Conservation (phyloP, 305 asterid genomes). For the Fraxinus ornus region DNA sequence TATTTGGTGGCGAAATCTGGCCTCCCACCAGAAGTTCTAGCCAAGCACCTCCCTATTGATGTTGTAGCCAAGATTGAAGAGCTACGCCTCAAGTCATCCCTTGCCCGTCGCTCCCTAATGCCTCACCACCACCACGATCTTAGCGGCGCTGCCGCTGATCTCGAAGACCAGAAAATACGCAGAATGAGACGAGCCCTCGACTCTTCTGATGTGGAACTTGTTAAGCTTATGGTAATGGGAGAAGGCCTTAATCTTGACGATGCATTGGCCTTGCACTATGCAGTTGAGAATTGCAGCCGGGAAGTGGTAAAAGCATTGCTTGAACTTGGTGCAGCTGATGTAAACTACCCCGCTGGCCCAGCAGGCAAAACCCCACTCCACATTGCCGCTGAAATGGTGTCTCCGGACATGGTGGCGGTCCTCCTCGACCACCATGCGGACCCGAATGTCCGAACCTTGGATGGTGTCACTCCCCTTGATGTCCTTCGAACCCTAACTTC, state of each 20-base stretch:
- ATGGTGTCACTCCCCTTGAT: constrained; percentile 80
- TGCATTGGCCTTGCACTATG: constrained; percentile 82
- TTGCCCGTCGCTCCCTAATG: constrained; percentile 51
- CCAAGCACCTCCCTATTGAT: constrained; percentile 82
- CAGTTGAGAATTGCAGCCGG: constrained; percentile 78
- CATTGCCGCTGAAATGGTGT: constrained; percentile 88
- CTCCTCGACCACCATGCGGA: constrained; percentile 93
- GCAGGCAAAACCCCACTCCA: constrained; percentile 81
- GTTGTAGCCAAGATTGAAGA: constrained; percentile 85
- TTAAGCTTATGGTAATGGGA: constrained; percentile 97
- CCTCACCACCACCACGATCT: constrained; percentile 50
- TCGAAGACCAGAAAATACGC: constrained; percentile 84
- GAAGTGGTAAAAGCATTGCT: constrained; percentile 87
- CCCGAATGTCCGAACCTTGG: constrained; percentile 70
- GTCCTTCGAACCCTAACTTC: constrained; percentile 92
- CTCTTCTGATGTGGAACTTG: constrained; percentile 88
- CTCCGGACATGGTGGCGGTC: constrained; percentile 96
- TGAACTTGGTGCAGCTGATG: constrained; percentile 93
- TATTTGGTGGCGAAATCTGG: constrained; percentile 87
- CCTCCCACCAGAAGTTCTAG: constrained; percentile 80
- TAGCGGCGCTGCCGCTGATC: constrained; percentile 51
- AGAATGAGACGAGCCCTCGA: constrained; percentile 94
- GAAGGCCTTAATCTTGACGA: constrained; percentile 90
- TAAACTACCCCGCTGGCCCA: constrained; percentile 81
- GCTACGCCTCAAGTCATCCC: constrained; percentile 70